Conservation (phyloP, 2,329 filamentous ascomycete species). For the Karstenula rhodostoma region DNA sequence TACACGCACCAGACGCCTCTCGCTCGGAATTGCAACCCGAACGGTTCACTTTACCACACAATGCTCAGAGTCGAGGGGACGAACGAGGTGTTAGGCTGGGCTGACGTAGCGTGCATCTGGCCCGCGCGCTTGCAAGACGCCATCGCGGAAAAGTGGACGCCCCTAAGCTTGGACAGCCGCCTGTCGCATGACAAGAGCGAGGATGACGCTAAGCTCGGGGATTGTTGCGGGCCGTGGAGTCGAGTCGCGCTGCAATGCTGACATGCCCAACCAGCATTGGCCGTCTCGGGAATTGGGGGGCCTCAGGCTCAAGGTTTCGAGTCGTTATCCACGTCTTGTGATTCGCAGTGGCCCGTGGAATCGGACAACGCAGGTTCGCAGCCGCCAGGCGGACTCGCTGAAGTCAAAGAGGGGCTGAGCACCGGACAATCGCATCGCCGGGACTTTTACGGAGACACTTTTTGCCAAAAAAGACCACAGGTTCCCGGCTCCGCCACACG, state of each 20-base stretch:
- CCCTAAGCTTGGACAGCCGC: not conserved
- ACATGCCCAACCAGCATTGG: not conserved
- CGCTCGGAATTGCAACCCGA: not conserved
- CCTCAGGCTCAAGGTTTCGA: not conserved
- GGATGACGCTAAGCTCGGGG: not conserved
- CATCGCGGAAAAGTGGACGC: not conserved
- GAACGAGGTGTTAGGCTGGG: not conserved
- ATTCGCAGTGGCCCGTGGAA: not conserved
- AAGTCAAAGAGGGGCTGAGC: not conserved
- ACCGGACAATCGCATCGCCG: not conserved
- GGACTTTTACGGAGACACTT: not conserved
- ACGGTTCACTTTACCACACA: not conserved
- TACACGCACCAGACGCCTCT: not conserved
- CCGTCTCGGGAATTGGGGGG: not conserved
- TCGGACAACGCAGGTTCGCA: not conserved
- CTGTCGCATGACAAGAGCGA: not conserved
- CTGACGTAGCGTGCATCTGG: slow-evolving; percentile 4
- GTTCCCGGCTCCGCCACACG: not conserved
- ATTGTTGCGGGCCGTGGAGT: not conserved
- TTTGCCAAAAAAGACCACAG: not conserved
- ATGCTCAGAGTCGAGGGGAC: not conserved
- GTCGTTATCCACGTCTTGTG: not conserved
- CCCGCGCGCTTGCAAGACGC: slow-evolving; percentile 4
- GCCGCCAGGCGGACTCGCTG: not conserved
- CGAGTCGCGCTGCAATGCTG: not conserved